A percentile compares a stretch with the other conserved stretches of the same genome.
Conservation (phyloP, 371 early-diverging fungal species). For the Mucor circinelloides region DNA sequence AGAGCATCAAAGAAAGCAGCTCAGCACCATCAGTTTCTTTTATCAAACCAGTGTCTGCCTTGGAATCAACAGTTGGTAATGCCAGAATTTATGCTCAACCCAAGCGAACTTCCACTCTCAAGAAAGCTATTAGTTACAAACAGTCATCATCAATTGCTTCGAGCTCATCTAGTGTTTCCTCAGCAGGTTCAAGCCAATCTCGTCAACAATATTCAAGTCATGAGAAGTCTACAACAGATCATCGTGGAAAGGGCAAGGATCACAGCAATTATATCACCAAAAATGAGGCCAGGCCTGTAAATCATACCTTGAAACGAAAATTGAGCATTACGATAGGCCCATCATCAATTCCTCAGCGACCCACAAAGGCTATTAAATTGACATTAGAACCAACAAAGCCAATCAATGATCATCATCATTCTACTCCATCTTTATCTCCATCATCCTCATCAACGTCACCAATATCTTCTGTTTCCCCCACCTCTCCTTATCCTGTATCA, state of each 20-base stretch:
- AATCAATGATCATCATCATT: background rate
- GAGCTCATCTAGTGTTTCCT: no score
- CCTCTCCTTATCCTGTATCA: no score
- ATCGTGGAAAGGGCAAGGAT: background rate
- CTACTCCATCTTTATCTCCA: background rate
- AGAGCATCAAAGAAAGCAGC: no score
- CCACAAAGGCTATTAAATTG: constrained; percentile 27
- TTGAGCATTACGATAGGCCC: background rate
- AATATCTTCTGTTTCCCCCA: background rate
- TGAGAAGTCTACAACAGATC: background rate
- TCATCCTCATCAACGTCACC: background rate
- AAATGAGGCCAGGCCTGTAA: background rate
- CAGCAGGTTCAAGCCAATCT: background rate
- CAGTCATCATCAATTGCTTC: no score
- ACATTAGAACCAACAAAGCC: constrained; percentile 27
- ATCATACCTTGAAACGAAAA: background rate
- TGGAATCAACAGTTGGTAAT: no score
- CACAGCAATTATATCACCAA: background rate
- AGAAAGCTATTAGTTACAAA: no score
- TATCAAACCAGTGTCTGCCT: no score
- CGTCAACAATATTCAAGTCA: background rate
- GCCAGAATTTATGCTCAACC: no score
- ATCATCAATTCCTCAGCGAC: background rate
- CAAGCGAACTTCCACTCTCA: no score
- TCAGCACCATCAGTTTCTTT: no score